A percentile compares a stretch with the other conserved stretches of the same genome.
Evolutionary conservation across 2,329 filamentous ascomycete species (phyloP).

Genomic region (Aspergillus uvarum): DNA sequence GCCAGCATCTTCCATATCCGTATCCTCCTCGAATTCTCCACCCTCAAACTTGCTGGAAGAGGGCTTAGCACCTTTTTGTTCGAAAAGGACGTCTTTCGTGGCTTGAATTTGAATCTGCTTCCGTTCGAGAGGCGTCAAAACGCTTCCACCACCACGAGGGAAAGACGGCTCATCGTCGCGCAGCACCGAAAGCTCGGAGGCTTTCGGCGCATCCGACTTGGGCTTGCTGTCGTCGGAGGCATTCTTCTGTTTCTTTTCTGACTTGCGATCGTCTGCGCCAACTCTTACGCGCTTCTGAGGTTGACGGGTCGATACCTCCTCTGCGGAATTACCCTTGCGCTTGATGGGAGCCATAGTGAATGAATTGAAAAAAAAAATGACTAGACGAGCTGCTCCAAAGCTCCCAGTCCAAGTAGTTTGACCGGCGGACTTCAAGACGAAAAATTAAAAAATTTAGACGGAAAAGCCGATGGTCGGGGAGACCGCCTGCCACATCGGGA

Average conservation of each 20-base stretch:
- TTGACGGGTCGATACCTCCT: constrained; percentile 36
- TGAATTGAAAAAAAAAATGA: constrained; percentile 20
- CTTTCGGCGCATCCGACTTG: constrained; percentile 26
- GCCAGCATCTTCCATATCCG: constrained; percentile 50
- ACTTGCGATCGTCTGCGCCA: constrained; percentile 35
- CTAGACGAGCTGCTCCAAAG: constrained; percentile 28
- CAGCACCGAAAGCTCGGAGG: constrained; percentile 47
- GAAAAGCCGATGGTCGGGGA: constrained; percentile 10
- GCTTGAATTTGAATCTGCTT: constrained; percentile 96
- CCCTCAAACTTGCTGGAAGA: constrained; percentile 52
- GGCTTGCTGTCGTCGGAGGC: constrained; percentile 11
- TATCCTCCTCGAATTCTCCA: constrained; percentile 59
- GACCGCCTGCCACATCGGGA: constrained; percentile 22
- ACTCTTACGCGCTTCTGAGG: constrained; percentile 45
- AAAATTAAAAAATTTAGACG: constrained; percentile 24
- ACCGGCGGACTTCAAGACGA: constrained; percentile 16
- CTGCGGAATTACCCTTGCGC: constrained; percentile 44
- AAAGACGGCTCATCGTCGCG: constrained; percentile 85
- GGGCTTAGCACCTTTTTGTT: constrained; percentile 65
- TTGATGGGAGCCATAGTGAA: constrained; percentile 46
- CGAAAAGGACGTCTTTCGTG: constrained; percentile 85
- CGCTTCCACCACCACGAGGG: constrained; percentile 84
- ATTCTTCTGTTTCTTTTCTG: constrained; percentile 36
- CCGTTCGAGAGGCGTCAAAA: constrained; percentile 89
- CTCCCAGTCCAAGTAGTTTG: constrained; percentile 17